These are phyloP conservation scores for Fusarium udum DNA, from an alignment of 2,329 filamentous ascomycete genomes.

Conservation along the genomic window DNA sequence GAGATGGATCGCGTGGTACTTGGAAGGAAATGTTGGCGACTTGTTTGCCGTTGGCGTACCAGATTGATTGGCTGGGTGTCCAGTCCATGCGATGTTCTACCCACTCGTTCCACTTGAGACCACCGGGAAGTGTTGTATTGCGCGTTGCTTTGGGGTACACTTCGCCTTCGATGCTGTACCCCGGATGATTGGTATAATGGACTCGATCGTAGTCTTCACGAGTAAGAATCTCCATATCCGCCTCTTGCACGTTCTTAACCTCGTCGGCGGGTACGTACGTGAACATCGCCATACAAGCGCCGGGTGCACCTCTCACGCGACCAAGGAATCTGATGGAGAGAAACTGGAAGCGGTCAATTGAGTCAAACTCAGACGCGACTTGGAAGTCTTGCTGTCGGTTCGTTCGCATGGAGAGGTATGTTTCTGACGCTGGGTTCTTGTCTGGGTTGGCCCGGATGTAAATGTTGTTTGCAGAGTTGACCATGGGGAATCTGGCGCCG, in stretches of 20 bases:
- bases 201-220: neutral
- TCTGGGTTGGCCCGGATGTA: neutral
- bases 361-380: neutral
- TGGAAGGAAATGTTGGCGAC: neutral
- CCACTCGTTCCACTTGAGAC: neutral
- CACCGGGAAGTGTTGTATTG: neutral
- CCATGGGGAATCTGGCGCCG: neutral
- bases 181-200: neutral
- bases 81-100: neutral
- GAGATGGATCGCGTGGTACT: neutral
- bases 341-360: neutral
- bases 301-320: neutral
- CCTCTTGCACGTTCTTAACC: neutral
- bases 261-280: neutral
- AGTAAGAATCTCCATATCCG: neutral
- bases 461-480: neutral
- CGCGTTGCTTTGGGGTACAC: neutral
- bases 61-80: neutral
- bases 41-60: neutral
- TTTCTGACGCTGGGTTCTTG: neutral
- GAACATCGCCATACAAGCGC: neutral
- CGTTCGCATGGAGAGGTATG: neutral
- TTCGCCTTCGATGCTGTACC: neutral
- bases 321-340: neutral
- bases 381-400: neutral